phyloP scores from a whole-genome alignment of 345 rosid genomes.

The Raphanus sativus region DNA sequence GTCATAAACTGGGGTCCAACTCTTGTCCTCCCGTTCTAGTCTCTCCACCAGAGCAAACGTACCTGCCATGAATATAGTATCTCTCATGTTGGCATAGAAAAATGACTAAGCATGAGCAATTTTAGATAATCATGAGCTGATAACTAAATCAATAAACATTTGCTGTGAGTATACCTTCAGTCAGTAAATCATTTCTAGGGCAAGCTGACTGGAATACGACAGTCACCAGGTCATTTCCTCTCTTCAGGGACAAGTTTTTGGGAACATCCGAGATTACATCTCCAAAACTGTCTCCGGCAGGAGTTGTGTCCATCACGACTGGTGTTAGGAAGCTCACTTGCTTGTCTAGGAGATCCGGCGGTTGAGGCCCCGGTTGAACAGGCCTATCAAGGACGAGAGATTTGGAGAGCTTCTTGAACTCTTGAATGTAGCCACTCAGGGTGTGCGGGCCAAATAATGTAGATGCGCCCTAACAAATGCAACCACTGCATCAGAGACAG shows the following conservation, averaged over 20 bases:
- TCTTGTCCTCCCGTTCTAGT: slow-evolving; percentile 57
- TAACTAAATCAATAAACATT: not conserved
- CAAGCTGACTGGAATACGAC: slow-evolving; percentile 94
- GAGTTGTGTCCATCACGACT: slow-evolving; percentile 80
- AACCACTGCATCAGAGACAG: slow-evolving; percentile 17
- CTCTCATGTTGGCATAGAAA: slow-evolving; percentile 9
- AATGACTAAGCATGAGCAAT: not conserved
- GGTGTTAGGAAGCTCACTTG: slow-evolving; percentile 89
- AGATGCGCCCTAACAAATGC: slow-evolving; percentile 76
- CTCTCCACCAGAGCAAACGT: slow-evolving; percentile 86
- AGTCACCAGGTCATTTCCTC: slow-evolving; percentile 58
- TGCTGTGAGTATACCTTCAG: slow-evolving; percentile 56
- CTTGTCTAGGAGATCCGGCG: slow-evolving; percentile 73
- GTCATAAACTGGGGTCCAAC: slow-evolving; percentile 81
- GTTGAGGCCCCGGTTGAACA: slow-evolving; percentile 64
- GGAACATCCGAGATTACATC: slow-evolving; percentile 76
- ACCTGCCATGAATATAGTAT: slow-evolving; percentile 24
- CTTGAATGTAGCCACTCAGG: slow-evolving; percentile 85
- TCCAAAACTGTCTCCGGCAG: slow-evolving; percentile 69
- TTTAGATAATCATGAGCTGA: not conserved
- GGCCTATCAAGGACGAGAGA: slow-evolving; percentile 57
- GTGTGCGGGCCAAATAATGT: slow-evolving; percentile 93
- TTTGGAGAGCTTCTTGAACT: slow-evolving; percentile 75
- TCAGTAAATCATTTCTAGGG: slow-evolving; percentile 90
- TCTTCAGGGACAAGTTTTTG: slow-evolving; percentile 67